A percentile compares a stretch with the other conserved stretches of the same genome.
Evolutionary conservation across 2,329 filamentous ascomycete species (phyloP).

Genomic region (Thielaviopsis ethacetica): DNA sequence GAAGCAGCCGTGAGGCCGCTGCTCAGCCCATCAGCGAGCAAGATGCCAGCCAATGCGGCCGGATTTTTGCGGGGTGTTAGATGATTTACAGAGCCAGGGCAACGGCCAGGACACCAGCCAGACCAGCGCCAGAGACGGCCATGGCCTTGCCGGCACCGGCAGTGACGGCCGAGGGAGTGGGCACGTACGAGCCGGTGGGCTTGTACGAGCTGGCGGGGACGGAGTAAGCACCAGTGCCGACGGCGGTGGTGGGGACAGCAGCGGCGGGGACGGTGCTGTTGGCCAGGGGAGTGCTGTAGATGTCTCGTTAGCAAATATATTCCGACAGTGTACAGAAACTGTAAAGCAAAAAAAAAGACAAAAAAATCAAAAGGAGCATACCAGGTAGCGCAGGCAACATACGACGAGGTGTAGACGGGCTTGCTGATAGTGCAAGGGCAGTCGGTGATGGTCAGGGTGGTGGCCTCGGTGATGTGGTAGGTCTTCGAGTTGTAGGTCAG

Average conservation of each 20-base stretch:
- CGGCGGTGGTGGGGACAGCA: neutral
- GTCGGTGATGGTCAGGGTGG: constrained; percentile 54
- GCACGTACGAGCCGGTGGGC: constrained; percentile 16
- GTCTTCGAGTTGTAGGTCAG: constrained; percentile 48
- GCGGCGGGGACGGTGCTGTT: constrained; percentile 15
- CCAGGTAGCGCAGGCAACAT: constrained; percentile 38
- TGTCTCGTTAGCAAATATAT: neutral
- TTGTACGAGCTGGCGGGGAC: constrained; percentile 20
- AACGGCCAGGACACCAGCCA: constrained; percentile 36
- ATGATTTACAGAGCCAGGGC: constrained; percentile 43
- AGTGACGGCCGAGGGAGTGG: constrained; percentile 21
- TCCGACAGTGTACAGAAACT: neutral
- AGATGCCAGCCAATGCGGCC: neutral
- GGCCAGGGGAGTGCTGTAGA: constrained; percentile 11
- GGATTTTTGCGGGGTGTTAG: constrained; percentile 9
- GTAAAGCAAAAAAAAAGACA: neutral
- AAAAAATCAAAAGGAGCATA: constrained; percentile 19
- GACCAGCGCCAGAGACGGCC: constrained; percentile 39
- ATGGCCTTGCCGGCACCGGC: constrained; percentile 40
- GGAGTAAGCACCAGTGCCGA: constrained; percentile 16
- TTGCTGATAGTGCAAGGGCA: constrained; percentile 54
- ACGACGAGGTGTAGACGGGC: constrained; percentile 36
- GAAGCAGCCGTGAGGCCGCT: too few relatives aligned
- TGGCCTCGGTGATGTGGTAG: constrained; percentile 52
- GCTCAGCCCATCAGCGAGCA: neutral